Conservation (phyloP, 2,329 filamentous ascomycete species). For the Calonectria crousiana region DNA sequence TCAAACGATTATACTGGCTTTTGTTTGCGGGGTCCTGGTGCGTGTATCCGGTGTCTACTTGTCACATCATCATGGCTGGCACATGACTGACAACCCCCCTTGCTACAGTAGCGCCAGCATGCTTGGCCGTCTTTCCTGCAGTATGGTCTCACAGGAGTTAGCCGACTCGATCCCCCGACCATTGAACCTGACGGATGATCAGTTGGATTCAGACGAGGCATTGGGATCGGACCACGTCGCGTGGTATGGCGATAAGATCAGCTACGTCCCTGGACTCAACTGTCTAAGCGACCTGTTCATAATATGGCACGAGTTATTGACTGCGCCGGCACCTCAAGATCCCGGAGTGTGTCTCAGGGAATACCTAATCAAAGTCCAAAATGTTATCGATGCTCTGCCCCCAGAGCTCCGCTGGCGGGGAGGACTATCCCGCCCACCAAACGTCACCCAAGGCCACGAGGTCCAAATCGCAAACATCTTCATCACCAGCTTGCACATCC, state of each 20-base stretch:
- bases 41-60: not conserved
- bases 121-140: slow-evolving; percentile 43
- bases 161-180: slow-evolving; percentile 40
- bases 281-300: slow-evolving; percentile 49
- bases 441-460: slow-evolving; percentile 50
- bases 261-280: slow-evolving; percentile 50
- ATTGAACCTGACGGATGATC: slow-evolving; percentile 43
- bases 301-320: slow-evolving; percentile 49
- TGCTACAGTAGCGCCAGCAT: slow-evolving; percentile 44
- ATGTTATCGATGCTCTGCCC: slow-evolving; percentile 47
- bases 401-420: slow-evolving; percentile 52
- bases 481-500: slow-evolving; percentile 51
- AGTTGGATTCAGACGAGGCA: slow-evolving; percentile 41
- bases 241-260: slow-evolving; percentile 50
- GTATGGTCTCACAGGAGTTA: slow-evolving; percentile 40
- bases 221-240: slow-evolving; percentile 11
- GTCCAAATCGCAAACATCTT: slow-evolving; percentile 53
- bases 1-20: slow-evolving; percentile 51
- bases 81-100: slow-evolving; percentile 8
- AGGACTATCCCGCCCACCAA: slow-evolving; percentile 46
- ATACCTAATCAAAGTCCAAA: slow-evolving; percentile 41
- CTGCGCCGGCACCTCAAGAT: slow-evolving; percentile 17
- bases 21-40: slow-evolving; percentile 47
- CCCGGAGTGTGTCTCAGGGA: slow-evolving; percentile 21
- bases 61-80: not conserved